Conservation (phyloP, 1,284 basidiomycete species). For the Ceratobasidium sp. region DNA sequence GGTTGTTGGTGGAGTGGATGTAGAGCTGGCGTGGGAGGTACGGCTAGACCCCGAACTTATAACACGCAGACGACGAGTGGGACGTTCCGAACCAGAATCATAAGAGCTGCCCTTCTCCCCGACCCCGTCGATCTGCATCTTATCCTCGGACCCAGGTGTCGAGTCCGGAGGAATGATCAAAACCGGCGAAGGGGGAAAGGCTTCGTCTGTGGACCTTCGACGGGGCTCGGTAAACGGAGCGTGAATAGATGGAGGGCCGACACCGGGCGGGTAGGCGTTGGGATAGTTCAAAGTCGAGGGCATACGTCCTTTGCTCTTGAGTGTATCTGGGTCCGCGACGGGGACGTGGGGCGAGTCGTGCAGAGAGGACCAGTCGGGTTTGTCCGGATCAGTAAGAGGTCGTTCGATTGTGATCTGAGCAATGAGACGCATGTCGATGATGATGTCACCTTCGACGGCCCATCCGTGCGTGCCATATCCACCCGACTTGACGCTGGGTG, state of each 20-base stretch:
- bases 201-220: conserved; percentile 21
- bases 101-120: neutral
- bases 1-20: conserved; percentile 18
- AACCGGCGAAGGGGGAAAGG: conserved; percentile 17
- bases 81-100: conserved; percentile 6
- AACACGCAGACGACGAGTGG: conserved; percentile 22
- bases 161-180: neutral
- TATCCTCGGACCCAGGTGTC: conserved; percentile 8
- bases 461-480: conserved; percentile 92
- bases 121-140: conserved; percentile 13
- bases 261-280: neutral
- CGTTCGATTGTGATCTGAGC: conserved; percentile 75
- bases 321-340: conserved; percentile 58
- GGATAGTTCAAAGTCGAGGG: conserved; percentile 16
- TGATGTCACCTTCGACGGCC: conserved; percentile 86
- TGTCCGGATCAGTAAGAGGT: conserved; percentile 61
- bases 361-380: conserved; percentile 71
- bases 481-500: conserved; percentile 88
- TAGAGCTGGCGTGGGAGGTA: neutral
- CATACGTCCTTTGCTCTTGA: conserved; percentile 41
- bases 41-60: conserved; percentile 11
- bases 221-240: conserved; percentile 36
- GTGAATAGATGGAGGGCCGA: conserved; percentile 38
- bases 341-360: conserved; percentile 70
- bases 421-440: conserved; percentile 82